A percentile compares a stretch with the other conserved stretches of the same genome.
These are phyloP conservation scores for Sparassis latifolia DNA, from an alignment of 1,284 basidiomycete genomes.

Conservation along the genomic window DNA sequence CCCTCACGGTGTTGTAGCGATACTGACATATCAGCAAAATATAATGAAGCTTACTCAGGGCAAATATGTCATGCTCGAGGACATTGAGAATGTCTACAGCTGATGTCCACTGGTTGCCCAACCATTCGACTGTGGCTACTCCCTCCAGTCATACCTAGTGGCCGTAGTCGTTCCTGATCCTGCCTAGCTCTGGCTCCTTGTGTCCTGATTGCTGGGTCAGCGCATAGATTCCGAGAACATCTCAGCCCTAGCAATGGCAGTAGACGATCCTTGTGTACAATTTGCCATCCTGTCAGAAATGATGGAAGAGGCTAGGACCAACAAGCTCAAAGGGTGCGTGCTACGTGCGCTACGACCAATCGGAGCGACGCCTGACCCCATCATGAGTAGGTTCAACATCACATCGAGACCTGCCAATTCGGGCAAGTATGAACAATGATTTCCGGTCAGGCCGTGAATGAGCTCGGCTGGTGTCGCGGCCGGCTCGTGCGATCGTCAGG, in stretches of 20 bases:
- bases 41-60: conserved; percentile 96
- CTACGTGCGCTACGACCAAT: too few species aligned
- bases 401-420: too few species aligned
- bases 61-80: conserved; percentile 99
- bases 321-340: conserved; percentile 71
- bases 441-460: too few species aligned
- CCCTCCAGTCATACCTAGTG: conserved; percentile 79
- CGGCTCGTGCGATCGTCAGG: too few species aligned
- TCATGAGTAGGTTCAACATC: conserved; percentile 33
- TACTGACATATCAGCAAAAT: conserved; percentile 65
- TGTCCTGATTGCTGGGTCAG: conserved; percentile 48
- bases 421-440: too few species aligned
- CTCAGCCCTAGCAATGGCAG: conserved; percentile 47
- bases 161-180: conserved; percentile 83
- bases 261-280: conserved; percentile 60
- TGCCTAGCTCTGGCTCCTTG: conserved; percentile 52
- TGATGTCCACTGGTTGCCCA: conserved; percentile 68
- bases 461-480: too few species aligned
- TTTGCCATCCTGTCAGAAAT: conserved; percentile 57
- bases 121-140: conserved; percentile 84
- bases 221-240: conserved; percentile 48
- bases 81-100: conserved; percentile 82
- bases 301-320: conserved; percentile 53
- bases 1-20: too few species aligned
- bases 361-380: not conserved